Percentiles rank a stretch among this genome's conserved stretches.
Conservation (phyloP, 2,329 filamentous ascomycete genomes). For the Monascus ruber region DNA sequence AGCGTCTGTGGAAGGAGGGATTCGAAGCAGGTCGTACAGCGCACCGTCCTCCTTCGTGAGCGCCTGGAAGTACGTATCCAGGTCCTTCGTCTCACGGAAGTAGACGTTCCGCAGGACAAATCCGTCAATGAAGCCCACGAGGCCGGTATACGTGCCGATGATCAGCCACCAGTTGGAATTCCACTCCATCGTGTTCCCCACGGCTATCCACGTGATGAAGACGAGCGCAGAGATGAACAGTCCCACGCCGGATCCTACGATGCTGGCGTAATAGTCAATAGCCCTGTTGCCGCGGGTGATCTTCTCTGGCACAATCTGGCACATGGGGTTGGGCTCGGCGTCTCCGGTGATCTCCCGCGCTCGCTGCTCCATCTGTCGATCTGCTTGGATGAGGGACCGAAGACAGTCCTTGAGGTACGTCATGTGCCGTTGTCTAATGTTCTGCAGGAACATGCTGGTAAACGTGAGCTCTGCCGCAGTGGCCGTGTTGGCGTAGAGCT, state of each 20-base stretch:
- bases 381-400: conserved; percentile 10
- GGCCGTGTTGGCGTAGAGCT: conserved; percentile 25
- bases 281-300: conserved; percentile 21
- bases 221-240: conserved; percentile 27
- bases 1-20: neutral
- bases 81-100: conserved; percentile 6
- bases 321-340: conserved; percentile 17
- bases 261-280: conserved; percentile 26
- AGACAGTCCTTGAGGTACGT: conserved; percentile 7
- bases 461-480: conserved; percentile 34
- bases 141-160: conserved; percentile 37
- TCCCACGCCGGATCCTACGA: conserved; percentile 32
- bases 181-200: conserved; percentile 29
- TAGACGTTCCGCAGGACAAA: conserved; percentile 37
- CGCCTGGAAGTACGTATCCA: conserved; percentile 2
- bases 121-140: conserved; percentile 34
- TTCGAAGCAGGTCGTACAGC: neutral
- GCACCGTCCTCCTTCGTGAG: conserved; percentile 3
- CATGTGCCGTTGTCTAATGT: conserved; percentile 11
- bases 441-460: conserved; percentile 17
- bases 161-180: conserved; percentile 36
- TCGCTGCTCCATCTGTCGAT: conserved; percentile 2
- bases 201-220: conserved; percentile 26
- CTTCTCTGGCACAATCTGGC: conserved; percentile 18
- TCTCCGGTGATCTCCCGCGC: conserved; percentile 1